These are phyloP conservation scores for Monosporascus sp. DNA, from an alignment of 2,329 filamentous ascomycete genomes.

Conservation along the genomic window DNA sequence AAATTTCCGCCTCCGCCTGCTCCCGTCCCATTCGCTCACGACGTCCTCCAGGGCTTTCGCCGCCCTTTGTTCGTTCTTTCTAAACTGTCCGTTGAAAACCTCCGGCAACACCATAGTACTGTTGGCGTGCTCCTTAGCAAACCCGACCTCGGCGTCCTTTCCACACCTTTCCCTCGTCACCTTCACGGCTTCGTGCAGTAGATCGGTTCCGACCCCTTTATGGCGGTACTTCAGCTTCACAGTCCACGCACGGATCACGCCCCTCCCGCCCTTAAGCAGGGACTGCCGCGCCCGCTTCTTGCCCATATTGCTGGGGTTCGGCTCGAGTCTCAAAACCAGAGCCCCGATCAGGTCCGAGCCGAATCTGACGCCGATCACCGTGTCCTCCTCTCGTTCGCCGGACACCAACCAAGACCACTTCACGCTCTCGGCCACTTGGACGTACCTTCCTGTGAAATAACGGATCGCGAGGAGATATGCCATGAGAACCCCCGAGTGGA, in stretches of 20 bases:
- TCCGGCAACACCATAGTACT: slow-evolving; percentile 57
- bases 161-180: slow-evolving; percentile 65
- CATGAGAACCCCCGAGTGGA: slow-evolving; percentile 59
- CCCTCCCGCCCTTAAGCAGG: slow-evolving; percentile 54
- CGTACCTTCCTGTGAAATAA: slow-evolving; percentile 57
- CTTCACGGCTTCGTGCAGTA: slow-evolving; percentile 69
- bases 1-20: slow-evolving; percentile 41
- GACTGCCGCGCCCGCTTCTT: slow-evolving; percentile 24
- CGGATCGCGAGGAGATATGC: slow-evolving; percentile 58
- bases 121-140: slow-evolving; percentile 76
- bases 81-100: slow-evolving; percentile 58
- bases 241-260: slow-evolving; percentile 78
- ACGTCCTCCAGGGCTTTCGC: slow-evolving; percentile 47
- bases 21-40: slow-evolving; percentile 43
- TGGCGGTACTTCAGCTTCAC: slow-evolving; percentile 64
- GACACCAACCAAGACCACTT: slow-evolving; percentile 57
- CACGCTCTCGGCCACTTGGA: slow-evolving; percentile 56
- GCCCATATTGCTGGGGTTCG: slow-evolving; percentile 17
- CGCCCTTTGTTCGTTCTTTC: slow-evolving; percentile 54
- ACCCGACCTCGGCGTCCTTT: slow-evolving; percentile 62
- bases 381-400: slow-evolving; percentile 43
- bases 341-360: slow-evolving; percentile 67
- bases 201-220: slow-evolving; percentile 65
- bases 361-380: slow-evolving; percentile 61
- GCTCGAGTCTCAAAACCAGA: slow-evolving; percentile 62